phyloP scores from a whole-genome alignment of 2,329 filamentous ascomycete species.

The Cyphellophora europaea region DNA sequence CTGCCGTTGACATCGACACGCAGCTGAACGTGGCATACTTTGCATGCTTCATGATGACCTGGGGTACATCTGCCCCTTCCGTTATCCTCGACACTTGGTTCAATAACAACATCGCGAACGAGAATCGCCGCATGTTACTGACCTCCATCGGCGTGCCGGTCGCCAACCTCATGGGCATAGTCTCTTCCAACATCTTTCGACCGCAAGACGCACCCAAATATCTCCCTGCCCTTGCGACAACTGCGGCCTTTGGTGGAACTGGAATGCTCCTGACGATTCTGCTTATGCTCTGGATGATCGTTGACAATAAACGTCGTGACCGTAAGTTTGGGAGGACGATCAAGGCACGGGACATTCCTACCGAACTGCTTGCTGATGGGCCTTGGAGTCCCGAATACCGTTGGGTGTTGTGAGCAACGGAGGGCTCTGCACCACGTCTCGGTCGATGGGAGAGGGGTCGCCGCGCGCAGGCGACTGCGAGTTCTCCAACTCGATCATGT shows the following conservation, averaged over 20 bases:
- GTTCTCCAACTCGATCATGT: too few relatives aligned
- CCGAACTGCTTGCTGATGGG: constrained; percentile 45
- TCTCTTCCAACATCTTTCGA: constrained; percentile 57
- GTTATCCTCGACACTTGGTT: constrained; percentile 64
- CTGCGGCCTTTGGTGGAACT: constrained; percentile 52
- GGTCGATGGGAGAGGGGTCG: too few relatives aligned
- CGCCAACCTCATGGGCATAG: constrained; percentile 68
- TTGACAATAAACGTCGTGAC: constrained; percentile 55
- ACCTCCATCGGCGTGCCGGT: constrained; percentile 65
- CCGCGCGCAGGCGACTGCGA: too few relatives aligned
- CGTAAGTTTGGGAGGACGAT: constrained; percentile 45
- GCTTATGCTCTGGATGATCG: constrained; percentile 54
- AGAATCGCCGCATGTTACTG: constrained; percentile 61
- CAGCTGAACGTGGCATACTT: constrained; percentile 63
- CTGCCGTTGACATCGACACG: constrained; percentile 53
- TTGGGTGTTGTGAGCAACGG: constrained; percentile 41
- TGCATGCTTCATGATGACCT: constrained; percentile 73
- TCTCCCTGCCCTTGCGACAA: constrained; percentile 55
- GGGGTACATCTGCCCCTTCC: constrained; percentile 66
- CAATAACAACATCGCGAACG: constrained; percentile 74
- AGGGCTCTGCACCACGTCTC: too few relatives aligned
- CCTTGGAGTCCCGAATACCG: constrained; percentile 45
- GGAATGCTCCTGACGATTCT: constrained; percentile 46
- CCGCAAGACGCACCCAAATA: constrained; percentile 57
- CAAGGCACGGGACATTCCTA: constrained; percentile 48